phyloP scores from a whole-genome alignment of 176 grass and related monocot species.

The Rhynchospora tenuis region DNA sequence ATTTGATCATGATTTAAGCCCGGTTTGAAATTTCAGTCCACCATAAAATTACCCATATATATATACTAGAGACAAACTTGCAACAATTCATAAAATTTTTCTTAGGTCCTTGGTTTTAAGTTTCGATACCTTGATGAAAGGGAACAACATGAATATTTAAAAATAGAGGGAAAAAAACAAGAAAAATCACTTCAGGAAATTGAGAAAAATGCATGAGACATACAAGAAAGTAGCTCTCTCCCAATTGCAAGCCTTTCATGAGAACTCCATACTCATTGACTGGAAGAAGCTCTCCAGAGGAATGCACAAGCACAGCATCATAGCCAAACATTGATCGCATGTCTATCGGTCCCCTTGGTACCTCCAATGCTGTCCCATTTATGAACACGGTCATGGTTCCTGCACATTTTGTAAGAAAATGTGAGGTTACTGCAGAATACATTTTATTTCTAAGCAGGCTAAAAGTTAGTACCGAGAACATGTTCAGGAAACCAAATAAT shows the following conservation, averaged over 20 bases:
- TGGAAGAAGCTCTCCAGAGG: slow-evolving; percentile 57
- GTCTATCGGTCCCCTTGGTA: slow-evolving; percentile 73
- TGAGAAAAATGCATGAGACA: background rate
- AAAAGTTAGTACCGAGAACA: no score
- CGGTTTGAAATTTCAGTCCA: no score
- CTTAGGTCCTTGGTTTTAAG: background rate
- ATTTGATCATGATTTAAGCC: no score
- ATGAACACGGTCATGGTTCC: slow-evolving; percentile 83
- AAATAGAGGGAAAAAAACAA: background rate
- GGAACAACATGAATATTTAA: background rate
- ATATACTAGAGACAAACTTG: background rate
- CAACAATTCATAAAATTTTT: background rate
- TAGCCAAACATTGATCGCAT: slow-evolving; percentile 66
- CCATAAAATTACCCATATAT: no score
- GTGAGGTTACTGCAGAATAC: background rate
- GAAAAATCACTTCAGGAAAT: background rate
- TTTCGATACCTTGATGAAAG: background rate
- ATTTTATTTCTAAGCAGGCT: background rate
- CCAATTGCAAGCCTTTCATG: slow-evolving; percentile 71
- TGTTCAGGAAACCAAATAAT: no score
- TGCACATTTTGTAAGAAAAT: slow-evolving; percentile 10
- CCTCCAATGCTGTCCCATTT: slow-evolving; percentile 72
- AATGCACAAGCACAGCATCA: slow-evolving; percentile 73
- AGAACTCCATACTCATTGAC: slow-evolving; percentile 72
- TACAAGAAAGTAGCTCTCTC: slow-evolving; percentile 94